Base-by-base conservation (phyloP, 164 flowering plant genomes). In the Sextonia rubra region DNA sequence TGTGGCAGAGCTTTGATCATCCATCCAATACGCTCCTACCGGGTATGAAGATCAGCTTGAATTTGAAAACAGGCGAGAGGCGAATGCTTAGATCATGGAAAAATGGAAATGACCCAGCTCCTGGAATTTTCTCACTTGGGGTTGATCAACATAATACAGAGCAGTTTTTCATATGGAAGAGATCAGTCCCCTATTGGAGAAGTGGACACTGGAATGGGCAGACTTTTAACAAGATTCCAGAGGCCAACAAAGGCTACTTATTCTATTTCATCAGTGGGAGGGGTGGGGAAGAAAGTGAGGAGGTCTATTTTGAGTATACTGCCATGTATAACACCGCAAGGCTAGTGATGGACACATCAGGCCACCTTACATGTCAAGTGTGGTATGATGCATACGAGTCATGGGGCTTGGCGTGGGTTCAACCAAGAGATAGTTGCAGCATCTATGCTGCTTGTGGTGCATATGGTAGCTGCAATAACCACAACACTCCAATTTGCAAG, bases 181-280 rank as follows among this genome's bases (percentile, higher is more conserved):
- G 62, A 0, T 64, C 64, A 14, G 23, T 9, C 2, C 69, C 55
- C 22, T 25, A 73, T 22, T 79, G 76, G 78, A 56, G 81, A 52
- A 75, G 74, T 60, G 81, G 78, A 18, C 62, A 55, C 17, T 76
- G 78, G 78, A 73, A 76, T 47, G 71, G 70, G 0, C 64, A 8
- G 27, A 25, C 37, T 3, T 76, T 79, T 47, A 66, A 26, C 14
- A 76, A 70, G 12, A 15, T 73, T 3, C 64, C 74, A 4, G 22
- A 3, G 44, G 44, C 44, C 11, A 5, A 37, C 44, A 37, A 37
- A 37, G 44, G 44, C 20, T 15, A 14, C 58, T 52, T 52, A 52
- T 52, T 52, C 58, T 20, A 52, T 52, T 14, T 52, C 58, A 52
- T 15, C 58, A 15, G 6, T 52, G n/a, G 17, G n/a, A 52, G n/a